These are phyloP conservation scores for Fusarium sp. DNA, from an alignment of 2,329 filamentous ascomycete genomes.

Conservation along the genomic window DNA sequence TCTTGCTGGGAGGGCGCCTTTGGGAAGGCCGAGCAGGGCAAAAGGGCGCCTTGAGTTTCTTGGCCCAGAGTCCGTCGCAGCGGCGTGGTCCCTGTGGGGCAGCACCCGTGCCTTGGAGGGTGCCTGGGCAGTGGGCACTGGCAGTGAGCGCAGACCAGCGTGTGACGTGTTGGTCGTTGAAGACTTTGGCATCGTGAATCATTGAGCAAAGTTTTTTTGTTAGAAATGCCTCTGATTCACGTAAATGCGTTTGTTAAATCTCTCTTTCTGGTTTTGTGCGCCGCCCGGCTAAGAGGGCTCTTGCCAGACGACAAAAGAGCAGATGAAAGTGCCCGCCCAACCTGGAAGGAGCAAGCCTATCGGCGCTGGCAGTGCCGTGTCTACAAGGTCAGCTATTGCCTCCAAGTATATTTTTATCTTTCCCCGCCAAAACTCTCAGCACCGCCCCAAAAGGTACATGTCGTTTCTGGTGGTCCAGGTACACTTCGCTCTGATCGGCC, in stretches of 20 bases:
- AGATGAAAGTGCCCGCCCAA: conserved; percentile 10
- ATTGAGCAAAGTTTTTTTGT: neutral
- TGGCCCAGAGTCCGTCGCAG: conserved; percentile 7
- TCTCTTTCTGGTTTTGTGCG: neutral
- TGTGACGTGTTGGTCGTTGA: conserved; percentile 8
- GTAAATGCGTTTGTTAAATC: neutral
- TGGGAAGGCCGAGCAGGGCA: conserved; percentile 27
- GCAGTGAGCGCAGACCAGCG: neutral
- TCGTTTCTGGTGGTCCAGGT: conserved; percentile 8
- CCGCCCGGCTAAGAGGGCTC: neutral
- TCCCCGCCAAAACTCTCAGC: neutral
- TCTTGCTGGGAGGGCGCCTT: conserved; percentile 6
- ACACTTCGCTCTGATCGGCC: conserved; percentile 7
- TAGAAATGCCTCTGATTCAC: neutral
- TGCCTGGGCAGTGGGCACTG: neutral
- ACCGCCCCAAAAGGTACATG: conserved; percentile 6
- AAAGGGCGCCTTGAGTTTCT: conserved; percentile 15
- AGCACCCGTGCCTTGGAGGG: neutral
- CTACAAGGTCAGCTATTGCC: conserved; percentile 10
- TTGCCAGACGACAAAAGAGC: conserved; percentile 5
- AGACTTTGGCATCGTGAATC: neutral
- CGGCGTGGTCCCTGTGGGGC: conserved; percentile 10
- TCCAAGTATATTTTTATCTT: conserved; percentile 13
- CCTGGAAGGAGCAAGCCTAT: conserved; percentile 4
- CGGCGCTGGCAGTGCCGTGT: neutral